These are phyloP conservation scores for Podila horticola DNA, from an alignment of 192 early-diverging fungal genomes.

Conservation along the genomic window DNA sequence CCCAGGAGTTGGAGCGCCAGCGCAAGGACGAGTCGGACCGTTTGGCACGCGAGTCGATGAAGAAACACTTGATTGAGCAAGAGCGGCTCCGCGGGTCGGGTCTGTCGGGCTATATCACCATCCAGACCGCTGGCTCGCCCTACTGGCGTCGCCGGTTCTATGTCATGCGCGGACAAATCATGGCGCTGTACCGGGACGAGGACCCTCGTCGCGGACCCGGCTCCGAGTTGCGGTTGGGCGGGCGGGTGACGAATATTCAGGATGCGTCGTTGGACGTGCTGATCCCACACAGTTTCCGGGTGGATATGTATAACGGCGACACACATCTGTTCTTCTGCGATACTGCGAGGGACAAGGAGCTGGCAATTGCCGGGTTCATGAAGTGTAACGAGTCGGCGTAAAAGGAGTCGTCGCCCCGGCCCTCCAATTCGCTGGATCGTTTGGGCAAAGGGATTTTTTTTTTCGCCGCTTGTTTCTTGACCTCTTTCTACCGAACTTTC, in stretches of 20 bases:
- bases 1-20: constrained; percentile 24
- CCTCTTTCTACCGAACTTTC: no score
- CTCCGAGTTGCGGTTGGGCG: constrained; percentile 53
- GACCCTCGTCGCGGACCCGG: constrained; percentile 27
- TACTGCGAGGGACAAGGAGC: constrained; percentile 42
- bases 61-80: constrained; percentile 42
- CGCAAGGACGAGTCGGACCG: constrained; percentile 29
- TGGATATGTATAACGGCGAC: constrained; percentile 55
- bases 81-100: constrained; percentile 35
- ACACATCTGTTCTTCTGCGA: constrained; percentile 60
- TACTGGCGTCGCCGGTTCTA: constrained; percentile 71
- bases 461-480: no score
- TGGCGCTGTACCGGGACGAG: constrained; percentile 62
- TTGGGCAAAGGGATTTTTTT: no score
- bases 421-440: background rate
- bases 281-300: constrained; percentile 59
- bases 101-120: constrained; percentile 54
- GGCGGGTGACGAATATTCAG: constrained; percentile 43
- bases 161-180: constrained; percentile 55
- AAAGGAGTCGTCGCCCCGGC: background rate
- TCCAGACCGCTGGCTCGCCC: constrained; percentile 53
- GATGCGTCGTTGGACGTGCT: constrained; percentile 59
- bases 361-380: constrained; percentile 51
- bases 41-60: constrained; percentile 46
- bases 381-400: constrained; percentile 53